A percentile compares a stretch with the other conserved stretches of the same genome.
Conservation (phyloP, 768 basidiomycete species). For the Termitomyces sp. region DNA sequence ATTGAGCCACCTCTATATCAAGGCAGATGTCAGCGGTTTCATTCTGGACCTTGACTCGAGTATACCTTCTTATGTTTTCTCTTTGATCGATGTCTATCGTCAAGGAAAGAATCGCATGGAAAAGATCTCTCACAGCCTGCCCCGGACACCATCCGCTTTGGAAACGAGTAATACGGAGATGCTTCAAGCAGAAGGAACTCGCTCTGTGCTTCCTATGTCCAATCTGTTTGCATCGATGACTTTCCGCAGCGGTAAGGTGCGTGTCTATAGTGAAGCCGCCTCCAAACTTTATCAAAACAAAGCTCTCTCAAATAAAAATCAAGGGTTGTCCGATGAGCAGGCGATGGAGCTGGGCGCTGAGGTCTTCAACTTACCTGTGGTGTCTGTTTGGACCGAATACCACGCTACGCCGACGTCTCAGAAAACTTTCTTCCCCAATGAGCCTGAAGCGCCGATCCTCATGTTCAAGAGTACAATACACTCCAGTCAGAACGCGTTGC, state of each 20-base stretch:
- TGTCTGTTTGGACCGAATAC: slow-evolving; percentile 84
- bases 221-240: slow-evolving; percentile 60
- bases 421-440: slow-evolving; percentile 24
- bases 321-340: slow-evolving; percentile 48
- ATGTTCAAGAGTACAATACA: slow-evolving; percentile 87
- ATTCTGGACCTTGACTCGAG: slow-evolving; percentile 78
- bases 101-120: slow-evolving; percentile 77
- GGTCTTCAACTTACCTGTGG: slow-evolving; percentile 64
- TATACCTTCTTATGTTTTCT: slow-evolving; percentile 73
- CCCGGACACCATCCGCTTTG: slow-evolving; percentile 31
- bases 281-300: slow-evolving; percentile 33
- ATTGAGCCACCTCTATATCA: slow-evolving; percentile 52
- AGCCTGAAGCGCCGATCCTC: slow-evolving; percentile 51
- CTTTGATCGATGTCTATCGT: slow-evolving; percentile 81
- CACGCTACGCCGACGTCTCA: slow-evolving; percentile 47
- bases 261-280: slow-evolving; percentile 52
- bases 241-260: slow-evolving; percentile 83
- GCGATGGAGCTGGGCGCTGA: slow-evolving; percentile 51
- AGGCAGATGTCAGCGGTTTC: slow-evolving; percentile 77
- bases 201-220: slow-evolving; percentile 44
- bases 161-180: slow-evolving; percentile 6
- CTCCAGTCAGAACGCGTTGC: slow-evolving; percentile 78
- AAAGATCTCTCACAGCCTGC: slow-evolving; percentile 49
- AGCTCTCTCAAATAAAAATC: slow-evolving; percentile 24
- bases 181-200: slow-evolving; percentile 20